Percentiles rank a stretch among this genome's conserved stretches.
Evolutionary conservation across 2,329 filamentous ascomycete species (phyloP).

Genomic region (Coniochaeta ligniaria): DNA sequence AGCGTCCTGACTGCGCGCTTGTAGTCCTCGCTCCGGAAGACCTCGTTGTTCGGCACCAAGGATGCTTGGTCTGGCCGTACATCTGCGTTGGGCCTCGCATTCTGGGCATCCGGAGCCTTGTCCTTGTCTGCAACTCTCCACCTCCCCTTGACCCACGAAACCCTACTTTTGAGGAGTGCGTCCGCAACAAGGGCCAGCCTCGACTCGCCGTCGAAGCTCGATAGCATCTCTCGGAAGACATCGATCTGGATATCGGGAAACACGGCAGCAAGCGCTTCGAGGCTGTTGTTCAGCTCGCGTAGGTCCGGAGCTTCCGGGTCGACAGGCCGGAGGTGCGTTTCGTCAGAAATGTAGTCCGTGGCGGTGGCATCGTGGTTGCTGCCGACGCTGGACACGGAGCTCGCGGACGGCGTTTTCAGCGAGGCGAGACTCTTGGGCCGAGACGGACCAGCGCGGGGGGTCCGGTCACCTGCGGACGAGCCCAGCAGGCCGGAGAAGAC

Average conservation of each 20-base stretch:
- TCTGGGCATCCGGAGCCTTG: constrained; percentile 4
- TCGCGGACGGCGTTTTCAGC: constrained; percentile 19
- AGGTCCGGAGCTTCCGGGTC: constrained; percentile 53
- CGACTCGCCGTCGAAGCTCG: constrained; percentile 68
- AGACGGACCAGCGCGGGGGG: constrained; percentile 4
- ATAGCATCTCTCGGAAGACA: constrained; percentile 75
- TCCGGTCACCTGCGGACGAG: constrained; percentile 26
- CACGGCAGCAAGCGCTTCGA: constrained; percentile 61
- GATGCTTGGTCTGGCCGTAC: not conserved
- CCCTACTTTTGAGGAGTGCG: constrained; percentile 64
- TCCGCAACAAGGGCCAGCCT: constrained; percentile 72
- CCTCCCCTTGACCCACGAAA: constrained; percentile 63
- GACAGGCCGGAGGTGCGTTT: constrained; percentile 42
- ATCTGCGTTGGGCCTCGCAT: not conserved
- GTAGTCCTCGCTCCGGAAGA: constrained; percentile 62
- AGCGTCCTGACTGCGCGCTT: constrained; percentile 60
- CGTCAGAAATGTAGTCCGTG: constrained; percentile 44
- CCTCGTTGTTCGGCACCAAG: constrained; percentile 50
- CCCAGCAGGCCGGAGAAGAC: constrained; percentile 40
- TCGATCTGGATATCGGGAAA: constrained; percentile 79
- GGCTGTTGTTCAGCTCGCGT: constrained; percentile 60
- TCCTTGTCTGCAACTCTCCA: constrained; percentile 40
- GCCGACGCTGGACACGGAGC: not conserved
- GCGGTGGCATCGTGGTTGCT: constrained; percentile 1
- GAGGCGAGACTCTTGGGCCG: constrained; percentile 13